A percentile compares a stretch with the other conserved stretches of the same genome.
Conservation (phyloP, 140 eudicot species). For the Cichorium intybus region DNA sequence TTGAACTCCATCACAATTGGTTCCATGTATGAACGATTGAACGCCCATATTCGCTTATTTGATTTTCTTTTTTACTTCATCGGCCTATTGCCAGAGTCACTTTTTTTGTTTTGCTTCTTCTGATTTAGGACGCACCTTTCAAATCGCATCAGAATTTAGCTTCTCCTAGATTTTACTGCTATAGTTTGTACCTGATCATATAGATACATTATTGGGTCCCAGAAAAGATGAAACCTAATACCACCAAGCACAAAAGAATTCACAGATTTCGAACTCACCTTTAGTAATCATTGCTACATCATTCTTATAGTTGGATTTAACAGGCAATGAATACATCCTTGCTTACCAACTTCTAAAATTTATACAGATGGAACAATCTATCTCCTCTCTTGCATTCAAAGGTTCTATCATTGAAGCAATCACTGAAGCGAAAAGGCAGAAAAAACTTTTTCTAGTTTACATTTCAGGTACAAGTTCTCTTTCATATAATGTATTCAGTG, state of each 20-base stretch:
- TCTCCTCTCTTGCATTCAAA: constrained; percentile 65
- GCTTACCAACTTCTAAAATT: constrained; percentile 11
- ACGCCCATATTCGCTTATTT: background rate
- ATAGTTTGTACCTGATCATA: background rate
- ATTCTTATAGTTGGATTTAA: background rate
- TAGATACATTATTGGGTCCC: background rate
- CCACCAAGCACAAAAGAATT: background rate
- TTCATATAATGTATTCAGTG: background rate
- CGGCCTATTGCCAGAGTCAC: background rate
- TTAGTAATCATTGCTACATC: background rate
- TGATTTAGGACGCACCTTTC: background rate
- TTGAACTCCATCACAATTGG: background rate
- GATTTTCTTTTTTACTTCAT: background rate
- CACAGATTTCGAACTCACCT: background rate
- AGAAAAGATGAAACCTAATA: background rate
- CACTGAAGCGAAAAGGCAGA: constrained; percentile 70
- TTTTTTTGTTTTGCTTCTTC: background rate
- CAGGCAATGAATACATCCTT: background rate
- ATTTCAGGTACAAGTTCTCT: constrained; percentile 51
- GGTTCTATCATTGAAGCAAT: constrained; percentile 83
- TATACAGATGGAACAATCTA: constrained; percentile 66
- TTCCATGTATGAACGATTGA: background rate
- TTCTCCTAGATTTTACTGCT: background rate
- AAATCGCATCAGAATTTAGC: background rate
- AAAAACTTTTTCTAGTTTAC: constrained; percentile 82